Percentiles rank a stretch among this genome's conserved stretches.
Conservation (phyloP, 371 early-diverging fungal species). For the Rhizopus arrhizus region DNA sequence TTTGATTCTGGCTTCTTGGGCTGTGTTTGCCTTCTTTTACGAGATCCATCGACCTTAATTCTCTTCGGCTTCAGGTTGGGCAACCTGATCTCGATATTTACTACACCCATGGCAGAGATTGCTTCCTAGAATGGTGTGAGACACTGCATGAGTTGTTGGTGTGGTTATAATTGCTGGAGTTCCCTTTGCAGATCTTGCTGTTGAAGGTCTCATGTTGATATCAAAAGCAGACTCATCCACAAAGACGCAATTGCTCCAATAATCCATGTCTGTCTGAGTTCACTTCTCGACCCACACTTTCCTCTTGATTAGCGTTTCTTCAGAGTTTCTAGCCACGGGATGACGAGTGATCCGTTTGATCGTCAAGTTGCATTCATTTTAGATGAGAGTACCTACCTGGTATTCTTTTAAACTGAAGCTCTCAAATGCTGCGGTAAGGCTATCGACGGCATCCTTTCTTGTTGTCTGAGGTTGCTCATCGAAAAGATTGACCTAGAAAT, state of each 20-base stretch:
- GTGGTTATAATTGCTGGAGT: slow-evolving; percentile 13
- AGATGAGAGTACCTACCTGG: slow-evolving; percentile 23
- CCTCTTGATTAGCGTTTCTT: slow-evolving; percentile 4
- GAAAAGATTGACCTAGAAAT: slow-evolving; percentile 26
- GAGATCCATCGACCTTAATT: slow-evolving; percentile 11
- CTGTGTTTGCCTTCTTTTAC: slow-evolving; percentile 5
- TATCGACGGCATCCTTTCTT: slow-evolving; percentile 3
- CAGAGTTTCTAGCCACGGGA: slow-evolving; percentile 15
- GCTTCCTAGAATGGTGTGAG: slow-evolving; percentile 9
- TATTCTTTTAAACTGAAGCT: slow-evolving; percentile 26
- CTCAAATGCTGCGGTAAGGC: slow-evolving; percentile 26
- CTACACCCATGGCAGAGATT: slow-evolving; percentile 11
- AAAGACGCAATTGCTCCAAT: slow-evolving; percentile 7
- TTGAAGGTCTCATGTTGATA: slow-evolving; percentile 14
- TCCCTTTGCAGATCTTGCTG: slow-evolving; percentile 14
- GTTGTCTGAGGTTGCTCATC: slow-evolving; percentile 24
- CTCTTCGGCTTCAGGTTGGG: not conserved
- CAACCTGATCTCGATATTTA: slow-evolving; percentile 9
- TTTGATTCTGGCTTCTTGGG: slow-evolving; percentile 7
- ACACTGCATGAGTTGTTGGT: slow-evolving; percentile 9
- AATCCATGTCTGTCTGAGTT: slow-evolving; percentile 7
- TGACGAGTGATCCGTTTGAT: slow-evolving; percentile 24
- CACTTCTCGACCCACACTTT: slow-evolving; percentile 8
- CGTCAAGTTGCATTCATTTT: slow-evolving; percentile 23
- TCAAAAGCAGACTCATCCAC: slow-evolving; percentile 14